Conservation (phyloP, 345 rosid species). For the Brassica nigra region DNA sequence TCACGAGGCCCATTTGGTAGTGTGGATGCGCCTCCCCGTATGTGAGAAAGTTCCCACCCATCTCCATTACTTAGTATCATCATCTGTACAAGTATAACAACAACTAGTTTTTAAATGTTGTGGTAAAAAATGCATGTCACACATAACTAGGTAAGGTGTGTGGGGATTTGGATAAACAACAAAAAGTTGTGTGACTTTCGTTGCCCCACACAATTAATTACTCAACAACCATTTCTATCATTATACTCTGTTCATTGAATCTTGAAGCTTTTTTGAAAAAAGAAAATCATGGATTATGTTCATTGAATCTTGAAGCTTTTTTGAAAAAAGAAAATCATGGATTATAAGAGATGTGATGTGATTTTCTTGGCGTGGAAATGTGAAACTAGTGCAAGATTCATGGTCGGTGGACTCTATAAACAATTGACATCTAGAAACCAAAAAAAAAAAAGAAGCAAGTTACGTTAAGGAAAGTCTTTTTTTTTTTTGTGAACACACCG, state of each 20-base stretch:
- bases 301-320: neutral
- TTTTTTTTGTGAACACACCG: too few relatives aligned
- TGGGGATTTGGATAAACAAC: constrained; percentile 12
- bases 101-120: constrained; percentile 22
- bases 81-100: constrained; percentile 13
- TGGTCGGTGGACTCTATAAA: neutral
- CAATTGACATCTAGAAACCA: neutral
- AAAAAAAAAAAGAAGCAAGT: neutral
- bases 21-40: neutral
- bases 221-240: neutral
- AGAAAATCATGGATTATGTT: neutral
- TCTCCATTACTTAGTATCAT: constrained; percentile 2
- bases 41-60: neutral
- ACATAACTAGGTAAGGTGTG: neutral
- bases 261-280: neutral
- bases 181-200: neutral
- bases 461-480: too few relatives aligned
- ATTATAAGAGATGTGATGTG: neutral
- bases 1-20: constrained; percentile 44
- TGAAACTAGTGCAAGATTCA: neutral
- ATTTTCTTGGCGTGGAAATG: neutral
- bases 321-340: neutral
- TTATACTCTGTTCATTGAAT: constrained; percentile 3
- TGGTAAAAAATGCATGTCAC: constrained; percentile 1
- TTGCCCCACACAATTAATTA: neutral